These are phyloP conservation scores for Geopyxis carbonaria DNA, from an alignment of 495 filamentous ascomycete species.

Conservation along the genomic window DNA sequence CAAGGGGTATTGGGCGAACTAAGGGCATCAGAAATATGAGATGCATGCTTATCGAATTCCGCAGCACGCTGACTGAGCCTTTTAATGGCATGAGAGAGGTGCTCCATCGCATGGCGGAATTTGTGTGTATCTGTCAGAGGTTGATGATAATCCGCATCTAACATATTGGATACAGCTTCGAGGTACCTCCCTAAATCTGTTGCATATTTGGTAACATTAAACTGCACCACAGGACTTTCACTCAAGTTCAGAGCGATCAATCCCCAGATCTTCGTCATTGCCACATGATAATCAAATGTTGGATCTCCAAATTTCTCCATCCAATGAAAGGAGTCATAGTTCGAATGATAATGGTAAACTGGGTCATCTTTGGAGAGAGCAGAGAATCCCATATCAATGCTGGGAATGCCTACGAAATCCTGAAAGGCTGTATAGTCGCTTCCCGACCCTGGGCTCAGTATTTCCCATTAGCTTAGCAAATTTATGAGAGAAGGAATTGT, in stretches of 20 bases:
- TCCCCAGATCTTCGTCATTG: slow-evolving; percentile 42
- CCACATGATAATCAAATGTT: slow-evolving; percentile 42
- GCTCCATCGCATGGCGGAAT: background rate
- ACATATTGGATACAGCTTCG: no score
- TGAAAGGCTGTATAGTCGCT: slow-evolving; percentile 61
- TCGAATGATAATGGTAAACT: slow-evolving; percentile 63
- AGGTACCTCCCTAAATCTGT: slow-evolving; percentile 40
- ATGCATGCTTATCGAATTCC: slow-evolving; percentile 37
- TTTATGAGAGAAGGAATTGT: no score
- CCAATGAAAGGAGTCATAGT: slow-evolving; percentile 61
- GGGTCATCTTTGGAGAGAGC: slow-evolving; percentile 32
- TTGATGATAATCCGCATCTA: no score
- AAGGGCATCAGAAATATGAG: slow-evolving; percentile 1
- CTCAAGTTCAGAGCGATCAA: slow-evolving; percentile 28
- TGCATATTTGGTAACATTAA: slow-evolving; percentile 43
- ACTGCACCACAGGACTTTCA: slow-evolving; percentile 24
- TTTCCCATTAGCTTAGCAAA: no score
- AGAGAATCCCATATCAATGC: slow-evolving; percentile 49
- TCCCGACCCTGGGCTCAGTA: no score
- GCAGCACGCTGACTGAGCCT: slow-evolving; percentile 23
- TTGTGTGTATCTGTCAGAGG: no score
- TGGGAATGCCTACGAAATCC: slow-evolving; percentile 55
- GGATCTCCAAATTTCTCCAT: slow-evolving; percentile 54
- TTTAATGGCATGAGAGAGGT: background rate
- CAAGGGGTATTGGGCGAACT: background rate